A percentile compares a stretch with the other conserved stretches of the same genome.
Conservation (phyloP, 208 protist species). For the Hexamita inflata region DNA sequence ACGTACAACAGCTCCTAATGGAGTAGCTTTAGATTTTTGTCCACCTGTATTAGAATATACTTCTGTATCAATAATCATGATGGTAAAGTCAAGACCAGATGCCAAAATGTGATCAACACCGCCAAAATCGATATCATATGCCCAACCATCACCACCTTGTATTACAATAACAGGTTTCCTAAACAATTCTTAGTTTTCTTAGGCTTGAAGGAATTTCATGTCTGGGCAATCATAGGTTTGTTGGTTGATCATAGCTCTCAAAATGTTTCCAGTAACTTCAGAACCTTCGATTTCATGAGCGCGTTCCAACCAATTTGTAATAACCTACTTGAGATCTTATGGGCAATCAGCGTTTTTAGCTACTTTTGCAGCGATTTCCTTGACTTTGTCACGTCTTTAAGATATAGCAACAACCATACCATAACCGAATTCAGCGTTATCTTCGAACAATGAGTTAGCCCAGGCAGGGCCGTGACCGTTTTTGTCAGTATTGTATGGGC, state of each 20-base stretch:
- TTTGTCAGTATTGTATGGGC: conserved; percentile 24
- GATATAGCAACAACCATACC: conserved; percentile 31
- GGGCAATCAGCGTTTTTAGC: neutral
- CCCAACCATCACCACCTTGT: conserved; percentile 48
- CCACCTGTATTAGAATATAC: conserved; percentile 56
- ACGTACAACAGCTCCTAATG: conserved; percentile 34
- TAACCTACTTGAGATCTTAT: neutral
- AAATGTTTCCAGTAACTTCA: neutral
- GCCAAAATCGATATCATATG: conserved; percentile 54
- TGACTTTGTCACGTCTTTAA: conserved; percentile 28
- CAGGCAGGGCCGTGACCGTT: conserved; percentile 43
- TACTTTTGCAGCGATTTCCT: neutral
- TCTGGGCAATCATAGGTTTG: neutral
- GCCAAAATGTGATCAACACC: conserved; percentile 49
- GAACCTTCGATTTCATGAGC: neutral
- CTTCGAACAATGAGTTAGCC: conserved; percentile 46
- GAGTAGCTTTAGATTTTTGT: conserved; percentile 50
- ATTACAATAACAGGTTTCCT: conserved; percentile 18
- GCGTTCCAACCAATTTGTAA: conserved; percentile 11
- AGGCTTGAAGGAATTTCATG: neutral
- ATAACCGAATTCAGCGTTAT: conserved; percentile 45
- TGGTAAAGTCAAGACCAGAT: conserved; percentile 30
- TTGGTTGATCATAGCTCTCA: neutral
- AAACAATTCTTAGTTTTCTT: conserved; percentile 43
- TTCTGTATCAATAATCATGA: conserved; percentile 51